phyloP scores from a whole-genome alignment of 768 basidiomycete genomes.

The Tylopilus plumbeoviolaceoides region DNA sequence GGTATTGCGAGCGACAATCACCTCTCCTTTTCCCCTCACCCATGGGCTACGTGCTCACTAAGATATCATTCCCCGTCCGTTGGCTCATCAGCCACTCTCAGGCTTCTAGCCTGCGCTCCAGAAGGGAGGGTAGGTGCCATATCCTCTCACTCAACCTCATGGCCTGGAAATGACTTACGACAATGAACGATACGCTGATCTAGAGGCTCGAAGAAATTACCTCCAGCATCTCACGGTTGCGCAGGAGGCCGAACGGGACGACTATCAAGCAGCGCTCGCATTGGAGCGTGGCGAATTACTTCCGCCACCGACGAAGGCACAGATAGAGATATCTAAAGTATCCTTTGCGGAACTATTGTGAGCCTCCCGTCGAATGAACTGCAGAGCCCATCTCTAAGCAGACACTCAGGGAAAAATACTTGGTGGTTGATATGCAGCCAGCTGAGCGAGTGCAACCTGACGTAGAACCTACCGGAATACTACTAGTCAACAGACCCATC shows the following conservation, averaged over 20 bases:
- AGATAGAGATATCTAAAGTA: slow-evolving; percentile 14
- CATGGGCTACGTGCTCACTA: slow-evolving; percentile 10
- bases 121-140: slow-evolving; percentile 5
- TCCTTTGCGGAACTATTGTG: slow-evolving; percentile 15
- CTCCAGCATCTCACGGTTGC: slow-evolving; percentile 9
- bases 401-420: slow-evolving; percentile 7
- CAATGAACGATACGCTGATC: background rate
- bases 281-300: slow-evolving; percentile 28
- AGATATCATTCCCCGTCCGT: background rate
- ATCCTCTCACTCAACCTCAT: background rate
- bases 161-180: background rate
- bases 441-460: background rate
- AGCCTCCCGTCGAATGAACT: background rate
- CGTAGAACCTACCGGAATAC: background rate
- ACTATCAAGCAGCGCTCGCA: slow-evolving; percentile 26
- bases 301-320: slow-evolving; percentile 20
- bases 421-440: slow-evolving; percentile 3
- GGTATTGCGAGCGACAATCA: too few species aligned
- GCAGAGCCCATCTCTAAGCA: background rate
- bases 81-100: background rate
- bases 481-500: background rate
- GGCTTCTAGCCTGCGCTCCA: background rate
- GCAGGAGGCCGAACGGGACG: slow-evolving; percentile 16
- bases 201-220: slow-evolving; percentile 5
- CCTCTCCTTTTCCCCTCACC: too few species aligned